Conservation (phyloP, 2,329 filamentous ascomycete genomes). For the Trichoderma guizhouense region DNA sequence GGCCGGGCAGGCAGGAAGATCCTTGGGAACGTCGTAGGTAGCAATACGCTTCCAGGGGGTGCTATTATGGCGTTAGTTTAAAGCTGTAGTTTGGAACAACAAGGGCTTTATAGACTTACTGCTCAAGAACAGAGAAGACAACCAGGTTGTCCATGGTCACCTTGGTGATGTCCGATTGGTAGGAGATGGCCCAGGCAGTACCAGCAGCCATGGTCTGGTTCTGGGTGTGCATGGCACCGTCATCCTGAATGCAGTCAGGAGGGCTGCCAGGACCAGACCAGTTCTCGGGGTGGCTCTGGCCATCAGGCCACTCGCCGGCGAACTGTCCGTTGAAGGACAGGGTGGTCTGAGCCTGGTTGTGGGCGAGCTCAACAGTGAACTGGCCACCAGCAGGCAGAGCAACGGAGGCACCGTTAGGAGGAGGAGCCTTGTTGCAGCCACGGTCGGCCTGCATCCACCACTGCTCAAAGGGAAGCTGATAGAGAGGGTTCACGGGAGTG, state of each 20-base stretch:
- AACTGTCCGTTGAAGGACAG: constrained; percentile 38
- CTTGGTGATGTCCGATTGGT: constrained; percentile 38
- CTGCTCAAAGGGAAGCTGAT: constrained; percentile 36
- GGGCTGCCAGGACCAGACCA: constrained; percentile 35
- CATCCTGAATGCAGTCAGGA: constrained; percentile 32
- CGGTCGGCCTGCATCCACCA: constrained; percentile 49
- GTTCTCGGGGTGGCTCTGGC: constrained; percentile 39
- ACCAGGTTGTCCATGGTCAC: constrained; percentile 47
- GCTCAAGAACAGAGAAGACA: constrained; percentile 42
- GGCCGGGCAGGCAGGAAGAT: constrained; percentile 24
- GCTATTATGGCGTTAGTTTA: constrained; percentile 1
- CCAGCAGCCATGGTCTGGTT: constrained; percentile 40
- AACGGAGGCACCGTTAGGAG: constrained; percentile 27
- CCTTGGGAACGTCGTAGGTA: constrained; percentile 23
- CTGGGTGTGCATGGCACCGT: constrained; percentile 43
- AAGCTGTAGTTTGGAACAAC: not conserved
- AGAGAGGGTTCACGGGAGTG: constrained; percentile 41
- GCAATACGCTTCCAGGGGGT: constrained; percentile 25
- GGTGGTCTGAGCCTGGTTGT: constrained; percentile 44
- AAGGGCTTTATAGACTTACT: constrained; percentile 28
- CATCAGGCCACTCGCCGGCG: constrained; percentile 43
- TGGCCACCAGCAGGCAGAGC: constrained; percentile 44
- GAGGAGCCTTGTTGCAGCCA: constrained; percentile 38
- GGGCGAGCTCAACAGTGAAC: constrained; percentile 45
- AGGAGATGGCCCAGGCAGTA: constrained; percentile 46